Base-by-base conservation (phyloP, 495 filamentous ascomycete species). In the Pyrenula massariospora region DNA sequence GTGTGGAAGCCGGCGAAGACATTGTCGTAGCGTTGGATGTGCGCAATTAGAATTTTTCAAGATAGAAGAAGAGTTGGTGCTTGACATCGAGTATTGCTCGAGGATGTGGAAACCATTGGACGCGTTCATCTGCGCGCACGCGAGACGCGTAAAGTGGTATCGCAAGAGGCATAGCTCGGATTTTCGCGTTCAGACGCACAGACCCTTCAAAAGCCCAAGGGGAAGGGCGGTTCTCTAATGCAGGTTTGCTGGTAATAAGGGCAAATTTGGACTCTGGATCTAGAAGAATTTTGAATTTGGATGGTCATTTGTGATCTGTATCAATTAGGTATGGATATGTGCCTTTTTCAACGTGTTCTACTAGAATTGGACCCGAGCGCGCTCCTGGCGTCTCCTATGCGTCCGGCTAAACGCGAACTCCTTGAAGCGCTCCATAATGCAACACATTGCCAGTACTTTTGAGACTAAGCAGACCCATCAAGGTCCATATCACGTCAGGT, bases 1-100 rank as follows among this genome's bases (percentile, higher is more conserved):
- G 66, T 61, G 63, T 62, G 59, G 69, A 64, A 60, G 73, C 64
- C 54, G 77, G 77, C 42, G 77, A 78, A 63, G 77, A 77, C 77
- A 79, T 79, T 36, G 2, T 56, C 48, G 19, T 48, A 11, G 42
- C 42, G 42, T 11, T 11, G 19, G 19, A 48, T 48, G 42, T 19
- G 19, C 42, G 11, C 42, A 19, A 48, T 19, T 11, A 48, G 42
- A 19, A 11, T 48, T 48, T 48, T 48, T 11, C 42, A 48, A 48
- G 42, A 48, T 48, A 48, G 19, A 19, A 48, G 19, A 48, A 19
- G 42, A 48, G 42, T n/a, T n/a, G n/a, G n/a, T n/a, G n/a, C n/a
- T n/a, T n/a, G n/a, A n/a, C n/a, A n/a, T n/a, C n/a, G n/a, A n/a
- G n/a, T n/a, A n/a, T n/a, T n/a, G n/a, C n/a, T n/a, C n/a, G n/a